phyloP scores from a whole-genome alignment of 768 basidiomycete genomes.

The Rossbeevera mucosa region DNA sequence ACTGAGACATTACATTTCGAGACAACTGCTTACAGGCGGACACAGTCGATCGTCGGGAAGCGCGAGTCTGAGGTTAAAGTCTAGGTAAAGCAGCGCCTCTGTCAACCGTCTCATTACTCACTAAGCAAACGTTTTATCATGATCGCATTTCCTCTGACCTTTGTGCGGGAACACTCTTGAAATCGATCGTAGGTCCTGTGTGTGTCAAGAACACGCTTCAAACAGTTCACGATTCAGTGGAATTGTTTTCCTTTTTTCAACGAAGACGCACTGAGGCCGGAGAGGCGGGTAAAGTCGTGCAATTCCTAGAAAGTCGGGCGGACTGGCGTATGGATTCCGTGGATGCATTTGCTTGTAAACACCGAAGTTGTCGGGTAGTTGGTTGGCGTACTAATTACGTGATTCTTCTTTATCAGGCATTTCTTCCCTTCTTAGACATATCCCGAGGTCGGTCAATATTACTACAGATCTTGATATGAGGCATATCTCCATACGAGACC shows the following conservation, averaged over 20 bases:
- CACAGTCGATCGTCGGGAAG: conserved; percentile 71
- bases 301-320: conserved; percentile 57
- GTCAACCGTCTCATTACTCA: conserved; percentile 62
- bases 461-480: neutral
- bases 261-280: conserved; percentile 43
- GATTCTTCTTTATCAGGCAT: neutral
- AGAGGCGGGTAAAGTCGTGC: conserved; percentile 56
- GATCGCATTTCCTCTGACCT: conserved; percentile 39
- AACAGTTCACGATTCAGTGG: conserved; percentile 1
- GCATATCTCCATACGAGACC: no score
- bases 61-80: conserved; percentile 60
- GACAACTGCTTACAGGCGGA: conserved; percentile 64
- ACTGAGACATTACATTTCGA: neutral
- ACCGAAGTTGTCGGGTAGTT: no score
- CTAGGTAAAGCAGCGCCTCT: conserved; percentile 66
- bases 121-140: conserved; percentile 3
- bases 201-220: conserved; percentile 24
- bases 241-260: neutral
- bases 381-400: no score
- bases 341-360: no score
- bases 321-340: conserved; percentile 33
- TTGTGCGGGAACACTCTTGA: conserved; percentile 65
- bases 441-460: neutral
- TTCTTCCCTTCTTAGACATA: neutral
- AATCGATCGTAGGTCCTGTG: conserved; percentile 56